A percentile compares a stretch with the other conserved stretches of the same genome.
phyloP scores from a whole-genome alignment of 2,329 filamentous ascomycete genomes.

The Coniochaeta sp. region DNA sequence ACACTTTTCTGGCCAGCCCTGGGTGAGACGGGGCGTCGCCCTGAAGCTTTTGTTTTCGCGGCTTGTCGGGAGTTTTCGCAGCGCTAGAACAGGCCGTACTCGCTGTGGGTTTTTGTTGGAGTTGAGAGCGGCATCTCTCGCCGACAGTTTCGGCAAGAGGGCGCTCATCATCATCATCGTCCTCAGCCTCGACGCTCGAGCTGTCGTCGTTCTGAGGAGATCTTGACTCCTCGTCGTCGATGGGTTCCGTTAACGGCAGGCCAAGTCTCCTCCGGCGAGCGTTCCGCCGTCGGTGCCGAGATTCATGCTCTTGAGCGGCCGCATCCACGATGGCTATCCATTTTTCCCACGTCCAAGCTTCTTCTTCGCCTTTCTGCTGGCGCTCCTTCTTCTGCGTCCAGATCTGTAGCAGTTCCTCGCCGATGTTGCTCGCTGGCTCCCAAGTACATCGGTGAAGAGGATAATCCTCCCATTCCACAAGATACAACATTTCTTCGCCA shows the following conservation, averaged over 20 bases:
- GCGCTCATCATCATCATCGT: constrained; percentile 20
- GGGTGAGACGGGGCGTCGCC: background rate
- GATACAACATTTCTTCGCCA: constrained; percentile 34
- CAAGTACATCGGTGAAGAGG: constrained; percentile 47
- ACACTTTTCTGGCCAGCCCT: constrained; percentile 9
- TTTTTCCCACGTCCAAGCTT: constrained; percentile 28
- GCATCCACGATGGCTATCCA: constrained; percentile 26
- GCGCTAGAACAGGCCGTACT: background rate
- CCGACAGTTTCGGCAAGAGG: constrained; percentile 5
- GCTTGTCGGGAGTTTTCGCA: background rate
- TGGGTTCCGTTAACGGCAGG: constrained; percentile 17
- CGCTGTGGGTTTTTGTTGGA: background rate
- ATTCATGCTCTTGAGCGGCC: constrained; percentile 19
- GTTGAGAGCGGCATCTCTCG: background rate
- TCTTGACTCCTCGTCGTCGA: constrained; percentile 6
- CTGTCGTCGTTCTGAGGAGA: background rate
- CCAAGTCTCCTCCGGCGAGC: constrained; percentile 31
- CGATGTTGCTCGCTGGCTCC: constrained; percentile 41
- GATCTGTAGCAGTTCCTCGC: constrained; percentile 25
- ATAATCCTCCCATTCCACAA: constrained; percentile 61
- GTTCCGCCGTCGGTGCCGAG: constrained; percentile 36
- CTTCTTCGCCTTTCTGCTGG: constrained; percentile 21
- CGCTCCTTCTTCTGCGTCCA: constrained; percentile 37
- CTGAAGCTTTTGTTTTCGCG: constrained; percentile 1
- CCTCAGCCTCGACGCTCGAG: constrained; percentile 20